Evolutionary conservation across 768 basidiomycete genomes (phyloP).

Genomic region (Phylloporus sp.): DNA sequence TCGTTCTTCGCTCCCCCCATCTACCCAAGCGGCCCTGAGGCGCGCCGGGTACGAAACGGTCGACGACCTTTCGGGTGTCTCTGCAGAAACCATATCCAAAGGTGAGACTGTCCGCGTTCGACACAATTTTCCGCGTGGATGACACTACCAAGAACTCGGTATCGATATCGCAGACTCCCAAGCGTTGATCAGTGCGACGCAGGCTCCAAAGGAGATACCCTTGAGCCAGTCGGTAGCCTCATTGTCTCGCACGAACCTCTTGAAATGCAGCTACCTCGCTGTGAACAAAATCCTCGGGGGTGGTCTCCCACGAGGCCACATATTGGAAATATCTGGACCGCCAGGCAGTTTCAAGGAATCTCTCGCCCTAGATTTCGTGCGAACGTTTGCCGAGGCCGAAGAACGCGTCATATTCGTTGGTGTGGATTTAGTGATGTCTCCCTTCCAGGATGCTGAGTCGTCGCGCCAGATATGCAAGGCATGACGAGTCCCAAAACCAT

Average conservation of each 20-base stretch:
- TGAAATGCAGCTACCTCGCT: conserved; percentile 35
- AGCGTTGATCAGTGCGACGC: conserved; percentile 40
- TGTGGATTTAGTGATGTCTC: conserved; percentile 25
- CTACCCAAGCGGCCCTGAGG: conserved; percentile 43
- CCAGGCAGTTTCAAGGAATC: conserved; percentile 65
- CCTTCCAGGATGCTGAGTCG: conserved; percentile 1
- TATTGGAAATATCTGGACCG: conserved; percentile 73
- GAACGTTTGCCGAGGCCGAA: conserved; percentile 41
- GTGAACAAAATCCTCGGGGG: conserved; percentile 59
- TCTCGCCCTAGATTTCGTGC: conserved; percentile 47
- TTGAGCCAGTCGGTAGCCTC: conserved; percentile 57
- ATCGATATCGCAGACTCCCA: conserved; percentile 44
- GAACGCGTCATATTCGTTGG: conserved; percentile 64
- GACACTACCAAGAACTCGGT: conserved; percentile 41
- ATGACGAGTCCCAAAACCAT: conserved; percentile 38
- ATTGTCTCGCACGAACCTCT: conserved; percentile 22
- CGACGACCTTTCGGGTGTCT: conserved; percentile 43
- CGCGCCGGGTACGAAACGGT: conserved; percentile 55
- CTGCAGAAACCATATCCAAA: conserved; percentile 45
- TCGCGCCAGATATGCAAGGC: conserved; percentile 43
- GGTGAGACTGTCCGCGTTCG: conserved; percentile 32
- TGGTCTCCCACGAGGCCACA: conserved; percentile 54
- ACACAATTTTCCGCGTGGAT: not conserved
- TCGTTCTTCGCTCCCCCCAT: conserved; percentile 40
- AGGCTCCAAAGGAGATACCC: conserved; percentile 28